A percentile compares a stretch with the other conserved stretches of the same genome.
These are phyloP conservation scores for Suillus variegatus DNA, from an alignment of 768 basidiomycete genomes.

Conservation along the genomic window DNA sequence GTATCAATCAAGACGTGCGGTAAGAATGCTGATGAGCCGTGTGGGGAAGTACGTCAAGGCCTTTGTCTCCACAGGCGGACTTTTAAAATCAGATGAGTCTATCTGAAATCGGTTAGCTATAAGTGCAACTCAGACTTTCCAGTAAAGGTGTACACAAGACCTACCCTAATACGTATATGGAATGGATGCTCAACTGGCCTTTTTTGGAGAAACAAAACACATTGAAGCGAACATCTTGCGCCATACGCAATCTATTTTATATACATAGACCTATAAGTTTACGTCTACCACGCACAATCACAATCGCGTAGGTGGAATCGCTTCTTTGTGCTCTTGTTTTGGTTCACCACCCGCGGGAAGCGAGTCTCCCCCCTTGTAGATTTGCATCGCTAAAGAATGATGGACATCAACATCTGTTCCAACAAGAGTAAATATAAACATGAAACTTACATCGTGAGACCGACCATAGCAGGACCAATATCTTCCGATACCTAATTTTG, in stretches of 20 bases:
- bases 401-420: not conserved
- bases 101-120: not conserved
- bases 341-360: constrained; percentile 65
- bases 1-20: not conserved
- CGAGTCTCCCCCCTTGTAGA: constrained; percentile 70
- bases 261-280: constrained; percentile 3
- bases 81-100: not conserved
- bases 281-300: constrained; percentile 14
- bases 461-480: constrained; percentile 92
- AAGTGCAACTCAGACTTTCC: not conserved
- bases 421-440: constrained; percentile 27
- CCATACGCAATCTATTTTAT: not conserved
- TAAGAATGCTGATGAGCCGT: not conserved
- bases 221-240: not conserved
- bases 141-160: not conserved
- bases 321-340: constrained; percentile 6
- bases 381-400: constrained; percentile 51
- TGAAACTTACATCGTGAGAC: constrained; percentile 77
- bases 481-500: constrained; percentile 69
- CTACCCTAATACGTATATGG: not conserved
- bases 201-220: not conserved
- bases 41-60: not conserved
- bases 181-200: not conserved
- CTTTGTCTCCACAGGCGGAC: not conserved
- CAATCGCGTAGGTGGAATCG: not conserved